Evolutionary conservation across 1,139 yeast genomes (phyloP).

Genomic region (Debaryomyces robertsiae): DNA sequence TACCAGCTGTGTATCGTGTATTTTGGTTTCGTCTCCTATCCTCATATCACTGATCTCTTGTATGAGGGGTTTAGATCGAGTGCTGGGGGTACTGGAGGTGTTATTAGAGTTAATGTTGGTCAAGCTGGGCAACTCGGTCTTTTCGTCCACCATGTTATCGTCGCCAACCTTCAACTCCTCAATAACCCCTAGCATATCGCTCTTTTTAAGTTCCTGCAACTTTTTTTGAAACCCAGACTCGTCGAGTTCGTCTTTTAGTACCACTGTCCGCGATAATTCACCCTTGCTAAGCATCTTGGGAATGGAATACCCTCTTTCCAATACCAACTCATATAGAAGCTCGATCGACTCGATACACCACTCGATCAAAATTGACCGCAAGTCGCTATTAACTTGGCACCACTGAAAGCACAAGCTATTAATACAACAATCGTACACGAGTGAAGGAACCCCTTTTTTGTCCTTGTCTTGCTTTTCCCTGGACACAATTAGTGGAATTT

Average conservation of each 20-base stretch:
- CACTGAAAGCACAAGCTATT: slow-evolving; percentile 62
- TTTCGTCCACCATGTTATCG: slow-evolving; percentile 23
- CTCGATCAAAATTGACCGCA: slow-evolving; percentile 52
- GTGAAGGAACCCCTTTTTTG: slow-evolving; percentile 65
- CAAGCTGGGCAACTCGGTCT: slow-evolving; percentile 22
- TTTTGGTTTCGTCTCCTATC: slow-evolving; percentile 13
- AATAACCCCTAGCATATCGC: slow-evolving; percentile 45
- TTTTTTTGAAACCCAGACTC: slow-evolving; percentile 37
- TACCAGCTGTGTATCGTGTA: too few relatives aligned
- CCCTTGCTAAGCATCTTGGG: slow-evolving; percentile 73
- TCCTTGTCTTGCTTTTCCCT: slow-evolving; percentile 57
- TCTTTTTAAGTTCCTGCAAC: slow-evolving; percentile 34
- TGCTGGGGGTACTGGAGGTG: slow-evolving; percentile 5
- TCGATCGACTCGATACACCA: slow-evolving; percentile 75
- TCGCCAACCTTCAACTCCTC: slow-evolving; percentile 43
- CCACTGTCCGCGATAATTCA: slow-evolving; percentile 38
- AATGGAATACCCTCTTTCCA: slow-evolving; percentile 45
- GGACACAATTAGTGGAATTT: slow-evolving; percentile 76
- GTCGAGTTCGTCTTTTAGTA: slow-evolving; percentile 34
- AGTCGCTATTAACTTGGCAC: slow-evolving; percentile 56
- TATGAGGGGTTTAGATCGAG: slow-evolving; percentile 33
- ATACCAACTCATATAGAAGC: slow-evolving; percentile 41
- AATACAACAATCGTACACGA: slow-evolving; percentile 77
- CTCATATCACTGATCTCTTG: slow-evolving; percentile 40
- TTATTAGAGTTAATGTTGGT: slow-evolving; percentile 20